Conservation (phyloP, 2,329 filamentous ascomycete species). For the Stachybotrys chlorohalonatus region DNA sequence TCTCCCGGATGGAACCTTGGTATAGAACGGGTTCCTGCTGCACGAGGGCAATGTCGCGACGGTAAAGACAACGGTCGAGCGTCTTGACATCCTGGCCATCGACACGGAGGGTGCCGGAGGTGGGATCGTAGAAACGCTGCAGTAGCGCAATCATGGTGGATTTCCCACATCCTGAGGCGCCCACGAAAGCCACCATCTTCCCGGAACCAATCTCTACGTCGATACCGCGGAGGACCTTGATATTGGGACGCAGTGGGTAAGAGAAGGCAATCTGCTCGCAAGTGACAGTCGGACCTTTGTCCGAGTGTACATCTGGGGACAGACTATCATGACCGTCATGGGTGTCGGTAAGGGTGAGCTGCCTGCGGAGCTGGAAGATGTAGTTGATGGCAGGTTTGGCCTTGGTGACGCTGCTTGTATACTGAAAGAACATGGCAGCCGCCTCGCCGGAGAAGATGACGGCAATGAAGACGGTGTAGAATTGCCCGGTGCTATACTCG, state of each 20-base stretch:
- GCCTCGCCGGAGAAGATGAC: conserved; percentile 36
- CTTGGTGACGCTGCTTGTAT: conserved; percentile 42
- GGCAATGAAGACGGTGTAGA: conserved; percentile 42
- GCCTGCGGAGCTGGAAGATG: conserved; percentile 30
- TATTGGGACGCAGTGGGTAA: conserved; percentile 37
- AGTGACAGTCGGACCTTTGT: conserved; percentile 27
- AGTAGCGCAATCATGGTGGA: conserved; percentile 48
- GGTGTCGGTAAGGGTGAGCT: conserved; percentile 19
- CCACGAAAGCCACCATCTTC: conserved; percentile 45
- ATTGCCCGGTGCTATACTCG: conserved; percentile 37
- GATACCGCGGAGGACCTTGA: conserved; percentile 28
- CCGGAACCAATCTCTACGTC: conserved; percentile 32
- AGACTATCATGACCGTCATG: conserved; percentile 8
- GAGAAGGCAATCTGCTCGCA: conserved; percentile 46
- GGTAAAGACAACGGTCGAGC: conserved; percentile 19
- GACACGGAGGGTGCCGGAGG: conserved; percentile 16
- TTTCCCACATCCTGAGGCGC: conserved; percentile 50
- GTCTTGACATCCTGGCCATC: conserved; percentile 20
- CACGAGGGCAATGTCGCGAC: conserved; percentile 27
- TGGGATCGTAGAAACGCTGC: conserved; percentile 33
- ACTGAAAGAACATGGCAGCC: conserved; percentile 32
- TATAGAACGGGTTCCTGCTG: conserved; percentile 32
- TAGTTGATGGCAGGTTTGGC: conserved; percentile 38
- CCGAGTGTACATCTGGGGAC: not conserved
- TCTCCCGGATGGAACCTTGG: conserved; percentile 45